These are phyloP conservation scores for Aspergillus spinulosporus DNA, from an alignment of 2,329 filamentous ascomycete species.

Conservation along the genomic window DNA sequence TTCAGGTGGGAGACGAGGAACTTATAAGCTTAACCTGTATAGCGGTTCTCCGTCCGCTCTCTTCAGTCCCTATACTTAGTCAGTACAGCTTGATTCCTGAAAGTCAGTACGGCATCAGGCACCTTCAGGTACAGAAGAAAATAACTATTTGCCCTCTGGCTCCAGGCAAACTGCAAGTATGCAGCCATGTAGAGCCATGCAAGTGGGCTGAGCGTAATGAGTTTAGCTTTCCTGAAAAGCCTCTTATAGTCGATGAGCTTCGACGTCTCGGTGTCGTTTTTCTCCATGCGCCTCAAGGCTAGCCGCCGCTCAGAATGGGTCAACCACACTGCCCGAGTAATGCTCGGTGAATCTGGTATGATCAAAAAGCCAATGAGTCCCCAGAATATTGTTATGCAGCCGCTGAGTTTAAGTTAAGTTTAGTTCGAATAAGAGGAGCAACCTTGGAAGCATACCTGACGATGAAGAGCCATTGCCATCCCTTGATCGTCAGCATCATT, in stretches of 20 bases:
- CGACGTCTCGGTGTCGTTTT: constrained; percentile 17
- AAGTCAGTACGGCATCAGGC: no score
- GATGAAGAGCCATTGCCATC: constrained; percentile 8
- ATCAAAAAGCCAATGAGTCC: constrained; percentile 21
- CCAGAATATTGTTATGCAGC: constrained; percentile 22
- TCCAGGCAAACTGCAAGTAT: constrained; percentile 22
- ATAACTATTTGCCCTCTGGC: constrained; percentile 22
- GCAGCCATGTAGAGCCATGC: constrained; percentile 20
- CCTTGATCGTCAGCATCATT: neutral
- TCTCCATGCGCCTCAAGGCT: constrained; percentile 20
- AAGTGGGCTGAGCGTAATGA: constrained; percentile 13
- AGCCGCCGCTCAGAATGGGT: constrained; percentile 17
- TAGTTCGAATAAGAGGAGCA: neutral
- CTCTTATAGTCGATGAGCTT: constrained; percentile 19
- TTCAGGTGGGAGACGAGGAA: no score
- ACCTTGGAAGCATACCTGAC: neutral
- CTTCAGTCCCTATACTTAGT: constrained; percentile 6
- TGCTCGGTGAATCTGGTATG: constrained; percentile 22
- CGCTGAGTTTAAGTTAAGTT: neutral
- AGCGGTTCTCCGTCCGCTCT: constrained; percentile 5
- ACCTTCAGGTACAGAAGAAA: constrained; percentile 23
- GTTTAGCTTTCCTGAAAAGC: constrained; percentile 12
- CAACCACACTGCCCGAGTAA: constrained; percentile 23
- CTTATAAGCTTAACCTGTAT: constrained; percentile 6
- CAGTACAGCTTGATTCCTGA: no score